phyloP scores from a whole-genome alignment of 768 basidiomycete genomes.

The Holtermannia corniformis region DNA sequence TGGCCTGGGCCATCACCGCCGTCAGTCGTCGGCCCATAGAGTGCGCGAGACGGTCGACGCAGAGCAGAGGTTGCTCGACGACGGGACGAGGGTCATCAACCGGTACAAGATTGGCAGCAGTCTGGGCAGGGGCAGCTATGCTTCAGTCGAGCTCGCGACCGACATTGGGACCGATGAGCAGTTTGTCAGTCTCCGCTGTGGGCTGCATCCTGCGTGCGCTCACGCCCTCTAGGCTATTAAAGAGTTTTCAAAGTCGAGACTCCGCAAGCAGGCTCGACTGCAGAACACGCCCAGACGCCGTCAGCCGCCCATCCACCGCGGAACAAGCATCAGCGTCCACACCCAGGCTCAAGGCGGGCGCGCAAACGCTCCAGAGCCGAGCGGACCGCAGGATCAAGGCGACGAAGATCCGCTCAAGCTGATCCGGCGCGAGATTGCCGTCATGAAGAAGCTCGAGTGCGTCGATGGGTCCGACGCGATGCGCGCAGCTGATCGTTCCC shows the following conservation, averaged over 20 bases:
- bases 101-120: slow-evolving; percentile 36
- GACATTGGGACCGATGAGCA: slow-evolving; percentile 38
- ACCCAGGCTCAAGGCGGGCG: not conserved
- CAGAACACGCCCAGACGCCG: slow-evolving; percentile 5
- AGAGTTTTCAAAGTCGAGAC: slow-evolving; percentile 41
- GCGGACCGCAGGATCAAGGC: slow-evolving; percentile 5
- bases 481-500: slow-evolving; percentile 7
- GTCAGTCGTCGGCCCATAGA: slow-evolving; percentile 27
- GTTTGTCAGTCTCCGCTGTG: slow-evolving; percentile 27
- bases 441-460: slow-evolving; percentile 44
- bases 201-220: no score
- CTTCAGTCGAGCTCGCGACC: slow-evolving; percentile 39
- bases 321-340: no score
- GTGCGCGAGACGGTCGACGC: slow-evolving; percentile 36
- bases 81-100: slow-evolving; percentile 37
- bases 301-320: not conserved
- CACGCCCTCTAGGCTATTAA: slow-evolving; percentile 40
- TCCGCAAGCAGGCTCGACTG: slow-evolving; percentile 30
- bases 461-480: slow-evolving; percentile 7
- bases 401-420: slow-evolving; percentile 36
- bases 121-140: slow-evolving; percentile 40
- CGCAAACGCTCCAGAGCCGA: not conserved
- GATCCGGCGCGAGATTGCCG: slow-evolving; percentile 39
- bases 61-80: slow-evolving; percentile 26
- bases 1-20: slow-evolving; percentile 24